A percentile compares a stretch with the other conserved stretches of the same genome.
Conservation (phyloP, 1,139 yeast species). For the Sugiyamaella xylanicola region DNA sequence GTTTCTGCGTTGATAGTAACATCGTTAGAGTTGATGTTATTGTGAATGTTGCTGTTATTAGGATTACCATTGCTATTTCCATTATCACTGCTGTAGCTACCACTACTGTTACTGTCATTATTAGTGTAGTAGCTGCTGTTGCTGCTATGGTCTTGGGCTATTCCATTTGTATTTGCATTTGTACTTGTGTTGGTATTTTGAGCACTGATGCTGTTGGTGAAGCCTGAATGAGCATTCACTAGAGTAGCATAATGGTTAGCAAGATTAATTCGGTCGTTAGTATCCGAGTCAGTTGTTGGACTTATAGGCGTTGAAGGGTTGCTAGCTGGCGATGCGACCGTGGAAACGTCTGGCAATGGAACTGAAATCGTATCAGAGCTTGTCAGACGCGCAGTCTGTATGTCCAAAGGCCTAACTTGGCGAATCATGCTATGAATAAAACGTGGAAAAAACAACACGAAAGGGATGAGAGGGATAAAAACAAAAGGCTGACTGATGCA, state of each 20-base stretch:
- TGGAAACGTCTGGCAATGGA: not conserved
- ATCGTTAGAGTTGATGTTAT: not conserved
- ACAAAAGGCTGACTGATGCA: no score
- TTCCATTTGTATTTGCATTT: no score
- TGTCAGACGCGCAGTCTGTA: not conserved
- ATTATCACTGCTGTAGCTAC: not conserved
- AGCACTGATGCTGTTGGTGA: not conserved
- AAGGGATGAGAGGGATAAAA: no score
- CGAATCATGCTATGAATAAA: constrained; percentile 9
- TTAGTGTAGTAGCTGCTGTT: not conserved
- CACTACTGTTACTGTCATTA: not conserved
- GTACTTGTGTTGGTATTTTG: no score
- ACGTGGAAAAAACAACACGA: no score
- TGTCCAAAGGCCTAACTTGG: constrained; percentile 4
- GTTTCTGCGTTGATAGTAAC: not conserved
- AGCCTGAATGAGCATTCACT: not conserved
- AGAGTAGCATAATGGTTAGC: constrained; percentile 5
- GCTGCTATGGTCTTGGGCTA: not conserved
- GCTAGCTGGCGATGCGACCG: not conserved
- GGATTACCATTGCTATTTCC: no score
- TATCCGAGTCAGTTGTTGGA: not conserved
- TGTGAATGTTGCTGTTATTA: no score
- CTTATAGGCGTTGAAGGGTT: not conserved
- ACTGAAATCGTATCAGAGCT: constrained; percentile 5
- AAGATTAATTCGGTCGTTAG: not conserved